These are phyloP conservation scores for Amylostereum chailletii DNA, from an alignment of 1,284 basidiomycete genomes.

Conservation along the genomic window DNA sequence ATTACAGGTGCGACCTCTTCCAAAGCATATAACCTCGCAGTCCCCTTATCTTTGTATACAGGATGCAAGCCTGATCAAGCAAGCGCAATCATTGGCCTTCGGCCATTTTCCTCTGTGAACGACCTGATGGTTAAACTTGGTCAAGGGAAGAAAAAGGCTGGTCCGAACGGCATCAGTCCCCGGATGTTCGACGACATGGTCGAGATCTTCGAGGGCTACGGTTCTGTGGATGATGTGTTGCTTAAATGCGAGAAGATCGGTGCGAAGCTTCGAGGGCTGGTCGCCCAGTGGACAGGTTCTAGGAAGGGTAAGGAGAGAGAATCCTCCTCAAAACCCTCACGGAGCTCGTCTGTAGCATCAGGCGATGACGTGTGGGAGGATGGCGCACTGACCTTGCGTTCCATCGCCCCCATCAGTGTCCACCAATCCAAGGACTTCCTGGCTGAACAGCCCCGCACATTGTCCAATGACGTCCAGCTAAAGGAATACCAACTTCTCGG, in stretches of 20 bases:
- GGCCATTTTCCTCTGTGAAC: constrained; percentile 76
- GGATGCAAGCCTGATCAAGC: constrained; percentile 85
- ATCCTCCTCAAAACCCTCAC: constrained; percentile 13
- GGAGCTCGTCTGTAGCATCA: constrained; percentile 17
- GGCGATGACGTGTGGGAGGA: constrained; percentile 38
- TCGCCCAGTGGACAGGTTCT: constrained; percentile 68
- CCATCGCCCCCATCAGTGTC: constrained; percentile 34
- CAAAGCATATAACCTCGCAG: constrained; percentile 9
- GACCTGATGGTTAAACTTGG: constrained; percentile 75
- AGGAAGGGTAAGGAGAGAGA: constrained; percentile 36
- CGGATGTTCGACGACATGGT: constrained; percentile 88
- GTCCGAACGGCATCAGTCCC: constrained; percentile 76
- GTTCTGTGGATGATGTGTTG: constrained; percentile 84
- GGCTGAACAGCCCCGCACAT: constrained; percentile 63
- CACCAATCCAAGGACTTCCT: constrained; percentile 57
- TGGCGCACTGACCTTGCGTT: constrained; percentile 51
- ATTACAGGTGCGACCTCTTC: constrained; percentile 63
- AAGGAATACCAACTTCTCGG: constrained; percentile 98
- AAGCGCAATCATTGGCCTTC: constrained; percentile 65
- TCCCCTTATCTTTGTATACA: constrained; percentile 21
- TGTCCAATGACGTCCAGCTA: constrained; percentile 67
- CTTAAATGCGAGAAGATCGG: constrained; percentile 87
- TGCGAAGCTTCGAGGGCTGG: constrained; percentile 51
- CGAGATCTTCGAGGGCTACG: constrained; percentile 85
- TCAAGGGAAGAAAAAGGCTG: constrained; percentile 77